Conservation (phyloP, 2,329 filamentous ascomycete genomes). For the Paecilomyces niveus region DNA sequence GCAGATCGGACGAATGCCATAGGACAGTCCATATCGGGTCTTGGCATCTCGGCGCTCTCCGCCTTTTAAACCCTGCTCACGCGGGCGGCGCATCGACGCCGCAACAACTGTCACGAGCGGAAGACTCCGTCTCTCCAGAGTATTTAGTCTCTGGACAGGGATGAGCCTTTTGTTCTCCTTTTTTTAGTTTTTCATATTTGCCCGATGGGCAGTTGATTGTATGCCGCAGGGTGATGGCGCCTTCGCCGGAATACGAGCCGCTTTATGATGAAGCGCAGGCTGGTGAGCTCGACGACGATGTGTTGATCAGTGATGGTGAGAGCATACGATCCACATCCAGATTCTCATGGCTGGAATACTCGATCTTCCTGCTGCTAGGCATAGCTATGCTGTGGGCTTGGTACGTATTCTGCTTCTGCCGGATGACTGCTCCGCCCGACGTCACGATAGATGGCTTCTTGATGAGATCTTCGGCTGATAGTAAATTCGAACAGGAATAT, state of each 20-base stretch:
- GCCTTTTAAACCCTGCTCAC: not conserved
- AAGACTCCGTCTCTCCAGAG: not conserved
- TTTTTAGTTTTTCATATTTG: not conserved
- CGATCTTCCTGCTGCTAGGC: slow-evolving; percentile 75
- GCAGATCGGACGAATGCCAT: not conserved
- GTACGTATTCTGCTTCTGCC: slow-evolving; percentile 44
- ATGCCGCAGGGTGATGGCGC: slow-evolving; percentile 8
- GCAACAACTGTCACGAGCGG: not conserved
- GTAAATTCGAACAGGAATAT: slow-evolving; percentile 66
- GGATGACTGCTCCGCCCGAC: not conserved
- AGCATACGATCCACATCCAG: slow-evolving; percentile 1
- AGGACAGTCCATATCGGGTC: not conserved
- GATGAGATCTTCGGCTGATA: not conserved
- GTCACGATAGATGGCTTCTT: slow-evolving; percentile 7
- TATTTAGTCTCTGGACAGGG: not conserved
- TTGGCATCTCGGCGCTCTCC: not conserved
- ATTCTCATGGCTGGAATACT: slow-evolving; percentile 84
- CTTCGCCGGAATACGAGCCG: not conserved
- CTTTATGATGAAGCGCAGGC: slow-evolving; percentile 11
- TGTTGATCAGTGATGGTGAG: not conserved
- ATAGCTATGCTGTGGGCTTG: slow-evolving; percentile 97
- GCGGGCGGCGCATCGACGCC: not conserved
- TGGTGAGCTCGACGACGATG: slow-evolving; percentile 17
- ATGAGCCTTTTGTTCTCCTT: not conserved
- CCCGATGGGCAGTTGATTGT: slow-evolving; percentile 23